Evolutionary conservation across 768 basidiomycete genomes (phyloP).

Genomic region (Phallus indusiatus): DNA sequence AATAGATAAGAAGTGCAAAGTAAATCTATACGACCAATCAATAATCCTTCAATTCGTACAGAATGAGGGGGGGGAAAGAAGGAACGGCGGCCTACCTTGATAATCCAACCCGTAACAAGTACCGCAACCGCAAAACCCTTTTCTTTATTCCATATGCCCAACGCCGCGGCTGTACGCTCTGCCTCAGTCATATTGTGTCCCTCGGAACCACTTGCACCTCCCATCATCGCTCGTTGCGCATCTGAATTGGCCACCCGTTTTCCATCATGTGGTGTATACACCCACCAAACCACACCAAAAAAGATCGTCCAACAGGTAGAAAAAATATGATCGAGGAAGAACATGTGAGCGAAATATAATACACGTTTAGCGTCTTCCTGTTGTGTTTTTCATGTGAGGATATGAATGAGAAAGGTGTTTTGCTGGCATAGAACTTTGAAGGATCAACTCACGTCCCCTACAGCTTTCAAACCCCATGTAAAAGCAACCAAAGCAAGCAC

Average conservation of each 20-base stretch:
- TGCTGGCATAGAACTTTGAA: conserved; percentile 7
- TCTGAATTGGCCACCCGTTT: conserved; percentile 67
- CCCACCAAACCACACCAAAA: conserved; percentile 88
- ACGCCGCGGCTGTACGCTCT: conserved; percentile 64
- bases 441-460: conserved; percentile 59
- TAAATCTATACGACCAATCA: conserved; percentile 56
- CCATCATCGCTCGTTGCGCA: conserved; percentile 82
- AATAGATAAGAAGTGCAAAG: conserved; percentile 84
- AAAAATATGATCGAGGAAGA: conserved; percentile 84
- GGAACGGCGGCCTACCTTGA: conserved; percentile 56
- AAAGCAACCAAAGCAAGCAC: conserved; percentile 70
- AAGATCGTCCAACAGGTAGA: conserved; percentile 88
- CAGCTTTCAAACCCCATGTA: conserved; percentile 80
- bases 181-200: conserved; percentile 48
- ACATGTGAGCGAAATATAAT: conserved; percentile 85
- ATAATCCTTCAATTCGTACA: neutral
- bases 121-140: conserved; percentile 71
- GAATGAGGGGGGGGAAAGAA: no score
- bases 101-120: conserved; percentile 75
- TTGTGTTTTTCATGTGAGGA: no score
- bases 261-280: conserved; percentile 88
- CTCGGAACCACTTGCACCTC: conserved; percentile 38
- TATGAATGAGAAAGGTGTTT: no score
- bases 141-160: conserved; percentile 83
- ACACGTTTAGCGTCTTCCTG: conserved; percentile 86